Evolutionary conservation across 179 eudicot species (phyloP).

Genomic region (Amaranthus tricolor): DNA sequence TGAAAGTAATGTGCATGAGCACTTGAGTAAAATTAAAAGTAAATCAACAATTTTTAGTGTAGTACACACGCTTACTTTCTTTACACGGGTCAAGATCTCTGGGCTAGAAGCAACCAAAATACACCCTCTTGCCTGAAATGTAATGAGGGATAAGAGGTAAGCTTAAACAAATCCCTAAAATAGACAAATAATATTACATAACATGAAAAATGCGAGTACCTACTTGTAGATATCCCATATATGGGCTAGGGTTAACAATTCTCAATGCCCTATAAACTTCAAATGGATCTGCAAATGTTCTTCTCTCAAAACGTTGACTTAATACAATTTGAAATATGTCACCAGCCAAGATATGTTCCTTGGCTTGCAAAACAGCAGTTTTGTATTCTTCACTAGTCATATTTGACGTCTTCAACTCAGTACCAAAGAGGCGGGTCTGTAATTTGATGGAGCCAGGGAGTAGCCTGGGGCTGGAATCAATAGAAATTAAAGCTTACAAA

Average conservation of each 20-base stretch:
- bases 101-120: constrained; percentile 98
- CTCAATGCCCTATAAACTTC: constrained; percentile 94
- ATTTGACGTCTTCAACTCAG: constrained; percentile 58
- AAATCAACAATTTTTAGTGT: neutral
- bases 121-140: constrained; percentile 84
- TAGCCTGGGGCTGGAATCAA: constrained; percentile 69
- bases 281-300: constrained; percentile 97
- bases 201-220: constrained; percentile 15
- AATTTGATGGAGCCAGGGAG: constrained; percentile 78
- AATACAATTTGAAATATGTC: constrained; percentile 95
- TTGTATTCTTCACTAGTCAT: constrained; percentile 77
- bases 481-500: constrained; percentile 16
- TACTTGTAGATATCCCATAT: constrained; percentile 89
- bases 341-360: constrained; percentile 95
- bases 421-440: constrained; percentile 64
- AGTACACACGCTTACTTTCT: constrained; percentile 47
- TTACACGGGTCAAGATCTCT: constrained; percentile 91
- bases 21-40: neutral
- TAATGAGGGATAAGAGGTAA: constrained; percentile 9
- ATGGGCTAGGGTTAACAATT: constrained; percentile 96
- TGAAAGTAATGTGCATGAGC: neutral
- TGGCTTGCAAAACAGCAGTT: constrained; percentile 79
- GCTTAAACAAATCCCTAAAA: neutral
- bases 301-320: constrained; percentile 90
- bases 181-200: neutral